Evolutionary conservation across 1,284 basidiomycete species (phyloP), one percentile per base, ranked within the genome.

Genomic region (Takashimella koratensis): DNA sequence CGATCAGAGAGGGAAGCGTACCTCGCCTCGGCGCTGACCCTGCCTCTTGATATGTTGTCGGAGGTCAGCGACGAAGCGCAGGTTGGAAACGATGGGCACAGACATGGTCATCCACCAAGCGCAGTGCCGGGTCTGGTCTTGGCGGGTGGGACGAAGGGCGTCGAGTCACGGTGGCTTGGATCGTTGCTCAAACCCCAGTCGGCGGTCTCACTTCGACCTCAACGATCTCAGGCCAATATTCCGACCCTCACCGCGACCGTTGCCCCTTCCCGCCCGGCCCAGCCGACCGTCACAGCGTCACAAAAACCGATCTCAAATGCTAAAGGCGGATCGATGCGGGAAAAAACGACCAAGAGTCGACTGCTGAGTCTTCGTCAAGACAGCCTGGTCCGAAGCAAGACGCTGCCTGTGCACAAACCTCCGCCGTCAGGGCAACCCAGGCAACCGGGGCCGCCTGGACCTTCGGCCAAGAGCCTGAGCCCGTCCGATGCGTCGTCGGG

Each of bases 41-140:
- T 71, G 2, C 69, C 71, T 4, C 57, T 73, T 5, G 69, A 71
- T 10, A 62, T 73, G 53, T 47, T 73, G 10, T 23, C 56, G 0
- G 61, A 68, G 42, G 53, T 55, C 8, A 21, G 13, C 10, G 42
- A 43, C 20, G n/a, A n/a, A n/a, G n/a, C 42, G 8, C 20, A n/a
- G 10, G 42, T 11, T 43, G 42, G 30, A 8, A 36, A 16, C 30
- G 16, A 36, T 8, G 30, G 16, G 30, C n/a, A n/a, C n/a, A n/a
- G n/a, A n/a, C n/a, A n/a, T n/a, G n/a, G n/a, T n/a, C n/a, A n/a
- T n/a, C n/a, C n/a, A n/a, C n/a, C n/a, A n/a, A n/a, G n/a, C n/a
- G n/a, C n/a, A n/a, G n/a, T n/a, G n/a, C n/a, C 16, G 30, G 30
- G 8, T 8, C 10, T 36, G 30, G 30, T 36, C 10, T 36, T 36